phyloP scores from a whole-genome alignment of 768 basidiomycete genomes.

The Chalciporus piperatus region DNA sequence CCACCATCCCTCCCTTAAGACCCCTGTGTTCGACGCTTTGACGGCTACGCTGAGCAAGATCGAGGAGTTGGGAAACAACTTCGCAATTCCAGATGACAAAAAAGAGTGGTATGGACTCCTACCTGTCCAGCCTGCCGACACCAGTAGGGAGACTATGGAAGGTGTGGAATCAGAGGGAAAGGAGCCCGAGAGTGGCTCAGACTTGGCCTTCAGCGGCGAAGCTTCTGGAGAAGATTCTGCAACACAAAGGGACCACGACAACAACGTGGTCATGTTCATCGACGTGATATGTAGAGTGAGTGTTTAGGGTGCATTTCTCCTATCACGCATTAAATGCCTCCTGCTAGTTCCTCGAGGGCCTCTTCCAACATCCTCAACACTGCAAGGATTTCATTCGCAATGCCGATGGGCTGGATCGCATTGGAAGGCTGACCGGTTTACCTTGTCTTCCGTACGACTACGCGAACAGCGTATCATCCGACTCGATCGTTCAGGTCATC shows the following conservation, averaged over 20 bases:
- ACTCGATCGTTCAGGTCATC: conserved; percentile 85
- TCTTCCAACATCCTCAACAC: conserved; percentile 89
- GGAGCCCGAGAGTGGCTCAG: conserved; percentile 19
- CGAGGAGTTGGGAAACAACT: conserved; percentile 68
- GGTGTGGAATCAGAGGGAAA: conserved; percentile 32
- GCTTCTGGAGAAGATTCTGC: conserved; percentile 31
- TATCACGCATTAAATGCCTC: not conserved
- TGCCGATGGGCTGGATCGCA: conserved; percentile 66
- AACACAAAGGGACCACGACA: conserved; percentile 60
- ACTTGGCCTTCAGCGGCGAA: conserved; percentile 17
- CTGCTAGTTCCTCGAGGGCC: conserved; percentile 82
- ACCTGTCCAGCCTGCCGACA: conserved; percentile 22
- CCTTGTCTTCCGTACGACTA: conserved; percentile 91
- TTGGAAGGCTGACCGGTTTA: conserved; percentile 76
- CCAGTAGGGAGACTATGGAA: conserved; percentile 48
- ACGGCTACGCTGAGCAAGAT: conserved; percentile 69
- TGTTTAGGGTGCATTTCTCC: not conserved
- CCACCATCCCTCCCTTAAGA: conserved; percentile 88
- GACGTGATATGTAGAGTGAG: conserved; percentile 77
- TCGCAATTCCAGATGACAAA: conserved; percentile 52
- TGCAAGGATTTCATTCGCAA: conserved; percentile 84
- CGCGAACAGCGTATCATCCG: conserved; percentile 78
- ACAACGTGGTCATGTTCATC: conserved; percentile 71
- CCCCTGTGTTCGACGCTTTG: conserved; percentile 74
- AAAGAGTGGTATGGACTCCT: conserved; percentile 66